Percentiles rank a stretch among this genome's conserved stretches.
These are phyloP conservation scores for Emergomyces pasteurianus DNA, from an alignment of 2,329 filamentous ascomycete genomes.

Conservation along the genomic window DNA sequence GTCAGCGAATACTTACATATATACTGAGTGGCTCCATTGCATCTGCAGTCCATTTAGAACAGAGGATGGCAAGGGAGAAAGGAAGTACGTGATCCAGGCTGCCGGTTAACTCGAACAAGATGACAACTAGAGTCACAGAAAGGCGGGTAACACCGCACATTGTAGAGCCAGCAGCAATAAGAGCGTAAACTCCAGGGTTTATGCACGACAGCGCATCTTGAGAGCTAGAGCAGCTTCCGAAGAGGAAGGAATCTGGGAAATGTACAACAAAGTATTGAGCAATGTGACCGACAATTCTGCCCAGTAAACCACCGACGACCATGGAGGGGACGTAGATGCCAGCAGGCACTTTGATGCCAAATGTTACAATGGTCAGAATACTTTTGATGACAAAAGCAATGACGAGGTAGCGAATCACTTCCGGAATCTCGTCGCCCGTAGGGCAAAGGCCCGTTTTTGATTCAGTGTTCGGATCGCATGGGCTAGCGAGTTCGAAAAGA, in stretches of 20 bases:
- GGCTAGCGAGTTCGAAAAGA: conserved; percentile 78
- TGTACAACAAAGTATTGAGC: conserved; percentile 70
- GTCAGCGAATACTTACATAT: conserved; percentile 47
- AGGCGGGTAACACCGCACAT: conserved; percentile 96
- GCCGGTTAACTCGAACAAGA: conserved; percentile 89
- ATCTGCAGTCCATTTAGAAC: conserved; percentile 97
- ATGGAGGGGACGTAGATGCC: conserved; percentile 98
- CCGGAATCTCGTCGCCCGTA: conserved; percentile 60
- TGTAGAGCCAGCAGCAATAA: conserved; percentile 87
- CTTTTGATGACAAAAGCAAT: conserved; percentile 83
- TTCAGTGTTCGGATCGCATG: conserved; percentile 58
- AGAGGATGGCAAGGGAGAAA: conserved; percentile 81
- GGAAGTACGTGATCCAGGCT: conserved; percentile 91
- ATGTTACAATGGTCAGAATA: conserved; percentile 76
- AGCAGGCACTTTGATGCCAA: conserved; percentile 91
- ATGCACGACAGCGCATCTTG: conserved; percentile 68
- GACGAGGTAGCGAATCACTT: conserved; percentile 58
- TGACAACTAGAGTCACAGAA: conserved; percentile 86
- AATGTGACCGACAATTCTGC: conserved; percentile 72
- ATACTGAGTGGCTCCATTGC: conserved; percentile 90
- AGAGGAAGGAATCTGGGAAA: conserved; percentile 60
- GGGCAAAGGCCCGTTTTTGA: conserved; percentile 72
- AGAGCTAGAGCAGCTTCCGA: conserved; percentile 58
- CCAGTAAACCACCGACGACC: conserved; percentile 90
- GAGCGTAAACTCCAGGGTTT: conserved; percentile 89